Base-by-base conservation (phyloP, 176 grass and related monocot genomes). In the Typha latifolia region DNA sequence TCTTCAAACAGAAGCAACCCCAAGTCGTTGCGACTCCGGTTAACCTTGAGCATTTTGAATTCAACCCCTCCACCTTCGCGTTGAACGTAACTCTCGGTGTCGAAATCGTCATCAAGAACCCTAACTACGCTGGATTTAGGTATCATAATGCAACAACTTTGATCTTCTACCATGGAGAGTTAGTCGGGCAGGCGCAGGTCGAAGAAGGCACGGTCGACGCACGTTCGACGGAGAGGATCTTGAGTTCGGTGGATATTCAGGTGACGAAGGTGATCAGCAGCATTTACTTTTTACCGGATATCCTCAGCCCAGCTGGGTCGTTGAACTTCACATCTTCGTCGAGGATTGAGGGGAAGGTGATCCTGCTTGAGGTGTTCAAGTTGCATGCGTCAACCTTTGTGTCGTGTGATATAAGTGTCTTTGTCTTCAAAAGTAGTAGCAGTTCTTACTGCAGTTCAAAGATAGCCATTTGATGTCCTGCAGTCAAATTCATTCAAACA, bases 111-210 rank as follows among this genome's bases (percentile, higher is more conserved):
- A 64, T 91, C 21, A 66, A 15, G 65, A 96, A 96, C 77, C 91
- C 84, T 10, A 88, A 90, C 83, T 53, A 73, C 61, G 68, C 79
- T 13, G 74, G 79, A 21, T 96, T n/a, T 82, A 75, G 79, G 55
- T 86, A 88, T 68, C 74, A 84, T 21, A 10, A 27, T 4, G 21
- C 61, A 48, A 64, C 79, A 47, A 62, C 84, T 4, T 4, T 72
- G 0, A 71, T 96, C 51, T 88, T 75, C 62, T 96, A 96, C 77
- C 92, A 68, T 70, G 92, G 82, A 3, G 74, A 62, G 29, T 27
- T 68, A 4, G 88, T 96, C 0, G 92, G 88, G 0, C 7, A 63
- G 67, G 66, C 80, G 8, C 62, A 66, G 47, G 78, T 91, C 21
- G 78, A 79, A 2, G 77, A 51, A 1, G 88, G 87, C 2, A 69